Base-by-base conservation (phyloP, 2,329 filamentous ascomycete species). In the Nectriaceae sp. region DNA sequence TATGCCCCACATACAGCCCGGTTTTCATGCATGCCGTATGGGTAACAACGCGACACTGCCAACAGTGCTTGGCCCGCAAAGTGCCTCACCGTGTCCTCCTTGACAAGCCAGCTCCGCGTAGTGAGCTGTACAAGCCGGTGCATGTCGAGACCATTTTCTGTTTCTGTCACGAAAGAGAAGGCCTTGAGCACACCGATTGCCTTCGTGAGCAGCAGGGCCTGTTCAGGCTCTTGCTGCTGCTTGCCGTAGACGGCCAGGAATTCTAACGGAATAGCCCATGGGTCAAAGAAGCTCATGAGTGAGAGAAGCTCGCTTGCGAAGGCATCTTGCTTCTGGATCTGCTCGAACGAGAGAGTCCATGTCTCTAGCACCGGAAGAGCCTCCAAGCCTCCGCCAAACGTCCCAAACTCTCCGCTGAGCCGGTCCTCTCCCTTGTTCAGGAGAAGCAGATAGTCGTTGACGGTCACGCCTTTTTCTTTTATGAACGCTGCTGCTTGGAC, bases 261-360 rank as follows among this genome's bases (percentile, higher is more conserved):
- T 50, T 47, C 55, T 11, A 61, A 24, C 2, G 55, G 69, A 21
- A 76, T 72, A 0, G 64, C 65, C 50, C 69, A 70, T 1, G 67
- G 63, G 50, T 73, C 67, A 40, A 78, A 66, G 29, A 60, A 72
- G 3, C 69, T 69, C 24, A 76, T 65, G 46, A 77, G 74, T 1
- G 59, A 65, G 1, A 78, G 59, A 38, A 72, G 56, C 1, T 68
- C 44, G 39, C 66, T 69, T 2, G 74, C 73, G 11, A 55, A 21
- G 4, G 40, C 15, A 48, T 70, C 49, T 1, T 20, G 47, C n/a
- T 49, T 42, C 5, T 56, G 58, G n/a, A 75, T 71, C 21, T 70
- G 63, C 15, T 71, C 53, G 19, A 77, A 72, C 0, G 73, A 75
- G 4, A 76, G 59, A 1, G 71, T 44, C 66, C 70, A 72, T 1